Conservation (phyloP, 2,329 filamentous ascomycete species). For the Stagonosporopsis vannaccii region DNA sequence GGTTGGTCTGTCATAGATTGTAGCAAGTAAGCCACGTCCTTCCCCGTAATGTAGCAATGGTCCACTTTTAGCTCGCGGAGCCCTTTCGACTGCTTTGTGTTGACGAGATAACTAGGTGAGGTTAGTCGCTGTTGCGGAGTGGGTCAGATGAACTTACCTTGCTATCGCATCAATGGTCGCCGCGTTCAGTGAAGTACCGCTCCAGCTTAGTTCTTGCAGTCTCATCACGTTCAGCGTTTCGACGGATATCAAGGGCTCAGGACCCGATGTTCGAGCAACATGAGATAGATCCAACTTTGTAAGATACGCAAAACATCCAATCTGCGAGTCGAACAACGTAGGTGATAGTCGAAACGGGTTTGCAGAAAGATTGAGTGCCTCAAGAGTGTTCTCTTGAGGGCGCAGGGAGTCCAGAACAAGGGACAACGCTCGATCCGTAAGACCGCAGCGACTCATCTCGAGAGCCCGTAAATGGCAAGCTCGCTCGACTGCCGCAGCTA, state of each 20-base stretch:
- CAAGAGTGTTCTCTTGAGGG: conserved; percentile 70
- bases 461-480: conserved; percentile 71
- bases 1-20: conserved; percentile 65
- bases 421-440: conserved; percentile 65
- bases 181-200: conserved; percentile 67
- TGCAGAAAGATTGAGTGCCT: conserved; percentile 71
- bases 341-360: conserved; percentile 71
- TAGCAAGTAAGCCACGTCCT: conserved; percentile 70
- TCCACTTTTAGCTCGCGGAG: conserved; percentile 70
- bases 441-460: conserved; percentile 69
- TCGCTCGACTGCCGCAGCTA: conserved; percentile 72
- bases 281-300: conserved; percentile 72
- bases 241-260: conserved; percentile 69
- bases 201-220: conserved; percentile 70
- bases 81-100: conserved; percentile 63
- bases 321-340: conserved; percentile 69
- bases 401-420: conserved; percentile 70
- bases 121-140: conserved; percentile 44
- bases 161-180: conserved; percentile 71
- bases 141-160: conserved; percentile 28
- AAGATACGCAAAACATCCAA: conserved; percentile 71
- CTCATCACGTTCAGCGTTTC: conserved; percentile 73
- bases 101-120: conserved; percentile 63
- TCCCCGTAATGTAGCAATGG: conserved; percentile 70
- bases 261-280: conserved; percentile 67